Evolutionary conservation across 1,139 yeast species (phyloP).

Genomic region (Candida smagusa): DNA sequence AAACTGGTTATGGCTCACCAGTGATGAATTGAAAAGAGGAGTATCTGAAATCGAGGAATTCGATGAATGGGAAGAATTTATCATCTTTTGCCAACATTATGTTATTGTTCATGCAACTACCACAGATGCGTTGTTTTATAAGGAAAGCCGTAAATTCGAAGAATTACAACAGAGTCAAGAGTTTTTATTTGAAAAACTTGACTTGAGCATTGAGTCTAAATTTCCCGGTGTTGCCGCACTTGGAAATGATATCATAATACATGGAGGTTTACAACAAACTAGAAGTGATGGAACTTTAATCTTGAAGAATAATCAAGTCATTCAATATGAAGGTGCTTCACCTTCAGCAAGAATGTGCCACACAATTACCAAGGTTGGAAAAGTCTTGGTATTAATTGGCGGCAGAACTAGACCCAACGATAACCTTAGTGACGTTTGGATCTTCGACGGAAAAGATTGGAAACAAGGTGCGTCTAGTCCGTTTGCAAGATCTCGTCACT

Average conservation of each 20-base stretch:
- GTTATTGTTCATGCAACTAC: slow-evolving; percentile 65
- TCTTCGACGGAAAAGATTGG: slow-evolving; percentile 33
- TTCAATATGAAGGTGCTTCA: slow-evolving; percentile 4
- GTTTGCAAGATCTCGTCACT: slow-evolving; percentile 52
- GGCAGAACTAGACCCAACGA: slow-evolving; percentile 66
- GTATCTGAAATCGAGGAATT: slow-evolving; percentile 61
- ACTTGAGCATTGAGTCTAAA: slow-evolving; percentile 32
- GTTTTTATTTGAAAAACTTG: too few relatives aligned
- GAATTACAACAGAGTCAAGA: too few relatives aligned
- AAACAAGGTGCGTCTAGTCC: slow-evolving; percentile 42
- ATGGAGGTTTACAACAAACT: slow-evolving; percentile 57
- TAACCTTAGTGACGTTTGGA: slow-evolving; percentile 32
- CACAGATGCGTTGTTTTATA: slow-evolving; percentile 10
- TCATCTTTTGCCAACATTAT: slow-evolving; percentile 75
- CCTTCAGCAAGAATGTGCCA: slow-evolving; percentile 63
- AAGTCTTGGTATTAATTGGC: slow-evolving; percentile 48
- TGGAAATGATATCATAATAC: slow-evolving; percentile 26
- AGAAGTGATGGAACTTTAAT: slow-evolving; percentile 25
- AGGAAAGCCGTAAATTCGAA: slow-evolving; percentile 1
- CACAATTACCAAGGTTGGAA: slow-evolving; percentile 35
- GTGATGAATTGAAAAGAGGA: slow-evolving; percentile 33
- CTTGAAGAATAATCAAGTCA: slow-evolving; percentile 10
- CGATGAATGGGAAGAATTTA: slow-evolving; percentile 84
- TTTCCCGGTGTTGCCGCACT: slow-evolving; percentile 41
- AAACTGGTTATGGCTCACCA: slow-evolving; percentile 52